Evolutionary conservation across 1,284 basidiomycete genomes (phyloP), one percentile per base, ranked within the genome.

Genomic region (Trichosporon coremiiforme): DNA sequence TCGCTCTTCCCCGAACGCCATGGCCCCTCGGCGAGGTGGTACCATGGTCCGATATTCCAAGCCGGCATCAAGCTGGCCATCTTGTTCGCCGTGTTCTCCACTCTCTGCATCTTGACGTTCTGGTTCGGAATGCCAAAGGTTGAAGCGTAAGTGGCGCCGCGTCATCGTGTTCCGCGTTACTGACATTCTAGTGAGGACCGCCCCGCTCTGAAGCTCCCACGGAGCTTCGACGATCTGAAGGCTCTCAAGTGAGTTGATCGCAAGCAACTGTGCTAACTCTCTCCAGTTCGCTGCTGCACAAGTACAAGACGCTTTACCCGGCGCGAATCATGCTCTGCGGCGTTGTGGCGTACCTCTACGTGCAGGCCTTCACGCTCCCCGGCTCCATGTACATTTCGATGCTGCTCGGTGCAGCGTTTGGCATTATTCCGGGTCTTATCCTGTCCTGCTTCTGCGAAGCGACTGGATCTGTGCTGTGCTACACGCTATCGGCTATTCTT

Each of bases 341-440:
- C 83, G 87, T 93, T 70, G 88, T 87, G 70, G 91, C 94, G 1
- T 98, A 97, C 83, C 87, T 98, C 74, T 99, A 98, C 83, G 87
- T 98, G 4, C 96, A 99, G 86, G 93, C 95, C 0, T 99, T 98
- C 84, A 95, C 93, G 1, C 87, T 99, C 5, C 96, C 96, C 0
- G 96, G 96, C 0, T 96, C 94, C 25, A 98, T 98, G 95, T 99
- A 99, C 82, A 89, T 99, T 71, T 94, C 93, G 66, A 98, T 98
- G 79, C 89, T 98, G 8, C 95, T 93, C 13, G 96, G 96, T 36
- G 96, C 96, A 0, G 90, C 98, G 6, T 99, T 95, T 89, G 95
- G 96, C 41, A 90, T 97, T n/a, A 85, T 92, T 0, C 84, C 90
- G 7, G 95, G 95, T 0, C 87, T 98, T 1, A 90, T 93, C 0